A percentile compares a stretch with the other conserved stretches of the same genome.
Conservation (phyloP, 805 yeast genomes). For the Citeromyces nyonsensis region DNA sequence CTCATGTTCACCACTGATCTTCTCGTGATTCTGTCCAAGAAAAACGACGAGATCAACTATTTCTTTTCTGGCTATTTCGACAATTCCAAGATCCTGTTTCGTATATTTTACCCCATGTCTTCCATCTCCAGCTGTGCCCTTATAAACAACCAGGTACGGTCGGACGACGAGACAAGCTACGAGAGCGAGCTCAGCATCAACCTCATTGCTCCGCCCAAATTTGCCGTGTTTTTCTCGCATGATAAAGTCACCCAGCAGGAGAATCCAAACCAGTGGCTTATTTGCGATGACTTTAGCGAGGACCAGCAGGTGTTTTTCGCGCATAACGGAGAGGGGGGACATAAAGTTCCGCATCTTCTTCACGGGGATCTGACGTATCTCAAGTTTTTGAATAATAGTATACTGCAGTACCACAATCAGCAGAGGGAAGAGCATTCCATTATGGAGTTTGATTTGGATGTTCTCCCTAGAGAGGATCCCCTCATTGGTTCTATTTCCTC, state of each 20-base stretch:
- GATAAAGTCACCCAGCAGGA: slow-evolving; percentile 26
- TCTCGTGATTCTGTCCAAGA: slow-evolving; percentile 53
- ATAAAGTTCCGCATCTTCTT: slow-evolving; percentile 51
- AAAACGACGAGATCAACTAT: slow-evolving; percentile 60
- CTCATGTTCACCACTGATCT: slow-evolving; percentile 59
- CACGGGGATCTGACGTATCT: slow-evolving; percentile 29
- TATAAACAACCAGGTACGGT: slow-evolving; percentile 22
- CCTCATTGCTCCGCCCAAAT: slow-evolving; percentile 45
- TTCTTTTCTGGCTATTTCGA: slow-evolving; percentile 65
- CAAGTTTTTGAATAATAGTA: slow-evolving; percentile 15
- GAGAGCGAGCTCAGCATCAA: slow-evolving; percentile 13
- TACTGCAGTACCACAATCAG: slow-evolving; percentile 12
- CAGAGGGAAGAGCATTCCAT: background rate
- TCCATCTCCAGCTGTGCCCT: slow-evolving; percentile 46
- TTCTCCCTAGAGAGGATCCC: background rate
- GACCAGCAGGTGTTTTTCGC: slow-evolving; percentile 72
- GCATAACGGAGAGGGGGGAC: slow-evolving; percentile 37
- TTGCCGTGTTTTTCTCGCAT: slow-evolving; percentile 60
- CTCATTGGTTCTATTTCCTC: background rate
- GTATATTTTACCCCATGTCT: slow-evolving; percentile 57
- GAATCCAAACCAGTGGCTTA: slow-evolving; percentile 55
- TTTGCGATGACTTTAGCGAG: slow-evolving; percentile 74
- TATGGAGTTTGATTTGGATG: slow-evolving; percentile 1
- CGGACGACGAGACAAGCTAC: slow-evolving; percentile 21
- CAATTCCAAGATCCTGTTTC: slow-evolving; percentile 48